Conservation (phyloP, 1,284 basidiomycete genomes). For the Ustilago cynodontis region DNA sequence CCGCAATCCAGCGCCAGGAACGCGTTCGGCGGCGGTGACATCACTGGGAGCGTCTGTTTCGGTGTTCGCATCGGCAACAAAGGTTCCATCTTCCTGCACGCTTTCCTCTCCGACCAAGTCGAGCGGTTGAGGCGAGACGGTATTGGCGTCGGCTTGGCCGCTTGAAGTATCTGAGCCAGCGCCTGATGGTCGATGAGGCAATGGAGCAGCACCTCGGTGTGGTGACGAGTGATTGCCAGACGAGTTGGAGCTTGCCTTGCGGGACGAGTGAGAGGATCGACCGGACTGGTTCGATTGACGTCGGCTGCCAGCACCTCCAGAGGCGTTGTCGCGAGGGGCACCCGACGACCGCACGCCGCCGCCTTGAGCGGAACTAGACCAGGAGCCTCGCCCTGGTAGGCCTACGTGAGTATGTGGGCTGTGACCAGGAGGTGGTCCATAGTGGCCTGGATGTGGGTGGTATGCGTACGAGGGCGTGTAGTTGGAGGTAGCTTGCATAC, state of each 20-base stretch:
- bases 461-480: conserved; percentile 25
- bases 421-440: conserved; percentile 19
- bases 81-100: conserved; percentile 1
- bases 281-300: conserved; percentile 26
- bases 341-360: neutral
- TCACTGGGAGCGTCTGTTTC: conserved; percentile 15
- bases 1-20: conserved; percentile 42
- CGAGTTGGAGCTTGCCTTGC: conserved; percentile 32
- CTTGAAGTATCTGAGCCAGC: neutral
- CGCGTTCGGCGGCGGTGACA: conserved; percentile 21
- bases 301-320: conserved; percentile 20
- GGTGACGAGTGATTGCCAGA: conserved; percentile 28
- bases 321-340: conserved; percentile 3
- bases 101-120: conserved; percentile 2
- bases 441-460: conserved; percentile 19
- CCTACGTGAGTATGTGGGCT: conserved; percentile 16
- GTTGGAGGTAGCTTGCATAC: conserved; percentile 16
- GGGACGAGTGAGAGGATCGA: conserved; percentile 7
- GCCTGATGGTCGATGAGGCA: conserved; percentile 22
- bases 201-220: conserved; percentile 8
- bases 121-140: conserved; percentile 4
- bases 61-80: conserved; percentile 8
- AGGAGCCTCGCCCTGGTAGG: conserved; percentile 12
- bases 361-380: conserved; percentile 12
- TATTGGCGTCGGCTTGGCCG: neutral